Evolutionary conservation across 73 alveolate genomes (phyloP).

Genomic region (Breviolum minutum): DNA sequence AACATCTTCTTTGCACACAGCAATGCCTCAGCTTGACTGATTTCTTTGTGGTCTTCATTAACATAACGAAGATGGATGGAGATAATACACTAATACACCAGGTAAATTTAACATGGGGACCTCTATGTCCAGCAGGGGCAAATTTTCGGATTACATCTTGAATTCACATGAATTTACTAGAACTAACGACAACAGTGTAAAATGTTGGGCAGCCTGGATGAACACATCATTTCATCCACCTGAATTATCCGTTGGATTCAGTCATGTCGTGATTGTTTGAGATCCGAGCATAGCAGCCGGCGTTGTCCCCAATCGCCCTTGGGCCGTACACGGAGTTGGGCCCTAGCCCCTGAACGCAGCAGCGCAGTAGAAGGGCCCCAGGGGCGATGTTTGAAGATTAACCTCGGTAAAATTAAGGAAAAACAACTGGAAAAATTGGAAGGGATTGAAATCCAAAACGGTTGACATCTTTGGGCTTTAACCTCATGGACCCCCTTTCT

Average conservation of each 20-base stretch:
- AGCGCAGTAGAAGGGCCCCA: slow-evolving; percentile 32
- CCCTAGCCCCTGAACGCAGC: slow-evolving; percentile 19
- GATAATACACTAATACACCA: too few species aligned
- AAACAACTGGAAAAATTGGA: too few species aligned
- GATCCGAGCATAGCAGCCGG: slow-evolving; percentile 58
- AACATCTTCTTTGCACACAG: slow-evolving; percentile 50
- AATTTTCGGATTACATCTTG: too few species aligned
- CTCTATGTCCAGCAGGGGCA: too few species aligned
- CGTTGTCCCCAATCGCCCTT: slow-evolving; percentile 57
- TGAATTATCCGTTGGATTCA: neutral
- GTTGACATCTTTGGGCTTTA: too few species aligned
- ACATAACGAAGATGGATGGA: too few species aligned
- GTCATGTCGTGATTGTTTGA: neutral
- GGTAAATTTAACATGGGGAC: too few species aligned
- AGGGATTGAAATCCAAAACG: too few species aligned
- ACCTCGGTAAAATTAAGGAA: slow-evolving; percentile 1
- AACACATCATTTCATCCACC: neutral
- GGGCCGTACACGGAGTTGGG: slow-evolving; percentile 54
- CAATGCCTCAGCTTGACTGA: slow-evolving; percentile 28
- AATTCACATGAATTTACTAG: too few species aligned
- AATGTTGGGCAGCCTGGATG: neutral
- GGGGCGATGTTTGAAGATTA: slow-evolving; percentile 45
- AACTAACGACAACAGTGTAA: too few species aligned
- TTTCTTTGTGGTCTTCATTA: too few species aligned
- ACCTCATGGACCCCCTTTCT: too few species aligned